Percentiles rank a stretch among this genome's conserved stretches.
Evolutionary conservation across 73 alveolate species (phyloP).

Genomic region (Paramecium caudatum): DNA sequence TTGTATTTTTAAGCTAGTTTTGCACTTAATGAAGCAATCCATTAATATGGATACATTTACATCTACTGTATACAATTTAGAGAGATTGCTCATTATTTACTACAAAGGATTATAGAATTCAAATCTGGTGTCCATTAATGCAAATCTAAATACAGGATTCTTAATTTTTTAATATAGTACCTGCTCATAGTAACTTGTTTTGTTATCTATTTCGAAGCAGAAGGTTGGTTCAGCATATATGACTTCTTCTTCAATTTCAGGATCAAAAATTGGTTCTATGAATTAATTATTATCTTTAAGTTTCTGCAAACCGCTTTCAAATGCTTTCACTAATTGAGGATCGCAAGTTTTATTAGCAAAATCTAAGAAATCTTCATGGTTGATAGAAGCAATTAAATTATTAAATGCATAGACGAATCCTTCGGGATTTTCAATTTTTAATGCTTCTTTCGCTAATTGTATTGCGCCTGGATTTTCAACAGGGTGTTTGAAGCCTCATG

Average conservation of each 20-base stretch:
- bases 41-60: not conserved
- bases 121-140: not conserved
- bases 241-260: constrained; percentile 60
- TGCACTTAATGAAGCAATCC: constrained; percentile 16
- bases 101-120: not conserved
- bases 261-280: constrained; percentile 29
- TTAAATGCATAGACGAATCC: constrained; percentile 66
- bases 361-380: constrained; percentile 56
- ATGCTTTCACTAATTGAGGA: not conserved
- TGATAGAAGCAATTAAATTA: constrained; percentile 60
- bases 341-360: constrained; percentile 46
- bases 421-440: not conserved
- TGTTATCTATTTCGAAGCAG: not conserved
- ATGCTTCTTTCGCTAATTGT: not conserved
- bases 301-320: constrained; percentile 12
- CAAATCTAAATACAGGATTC: not conserved
- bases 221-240: not conserved
- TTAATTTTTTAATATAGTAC: not conserved
- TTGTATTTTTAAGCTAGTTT: constrained; percentile 7
- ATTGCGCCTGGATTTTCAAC: not conserved
- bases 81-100: not conserved
- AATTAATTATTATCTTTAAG: not conserved
- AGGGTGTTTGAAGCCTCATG: not conserved
- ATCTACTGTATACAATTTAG: not conserved
- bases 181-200: not conserved